Evolutionary conservation across 2,329 filamentous ascomycete species (phyloP).

Genomic region (Chaetomiaceae sp.): DNA sequence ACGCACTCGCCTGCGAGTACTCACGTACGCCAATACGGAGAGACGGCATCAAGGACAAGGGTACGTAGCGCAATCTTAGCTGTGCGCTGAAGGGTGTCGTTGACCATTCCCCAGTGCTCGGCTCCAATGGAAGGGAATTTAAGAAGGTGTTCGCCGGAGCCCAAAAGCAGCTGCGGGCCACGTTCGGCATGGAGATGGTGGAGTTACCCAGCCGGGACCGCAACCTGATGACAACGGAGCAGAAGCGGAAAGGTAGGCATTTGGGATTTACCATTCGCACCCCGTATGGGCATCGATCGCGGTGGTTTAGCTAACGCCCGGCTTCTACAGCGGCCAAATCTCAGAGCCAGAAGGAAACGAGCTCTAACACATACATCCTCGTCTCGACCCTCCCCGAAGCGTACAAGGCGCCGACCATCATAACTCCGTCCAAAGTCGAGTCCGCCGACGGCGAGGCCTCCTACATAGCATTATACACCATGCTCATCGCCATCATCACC

Average conservation of each 20-base stretch:
- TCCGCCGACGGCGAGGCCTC: conserved; percentile 64
- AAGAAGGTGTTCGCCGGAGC: conserved; percentile 70
- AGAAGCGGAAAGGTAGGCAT: conserved; percentile 64
- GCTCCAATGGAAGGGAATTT: conserved; percentile 63
- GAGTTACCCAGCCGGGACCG: conserved; percentile 80
- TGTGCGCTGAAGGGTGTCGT: neutral
- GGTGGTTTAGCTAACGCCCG: conserved; percentile 7
- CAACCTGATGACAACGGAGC: conserved; percentile 59
- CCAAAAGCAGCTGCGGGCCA: conserved; percentile 60
- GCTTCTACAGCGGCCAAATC: conserved; percentile 35
- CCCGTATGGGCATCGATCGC: neutral
- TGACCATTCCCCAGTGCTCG: conserved; percentile 53
- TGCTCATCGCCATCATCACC: conserved; percentile 70
- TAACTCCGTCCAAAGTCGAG: conserved; percentile 61
- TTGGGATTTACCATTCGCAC: neutral
- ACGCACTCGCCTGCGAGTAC: conserved; percentile 60
- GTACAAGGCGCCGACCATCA: conserved; percentile 61
- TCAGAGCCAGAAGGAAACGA: conserved; percentile 44
- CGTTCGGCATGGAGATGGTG: conserved; percentile 89
- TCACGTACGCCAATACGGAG: conserved; percentile 54
- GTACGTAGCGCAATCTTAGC: conserved; percentile 31
- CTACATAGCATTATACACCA: conserved; percentile 75
- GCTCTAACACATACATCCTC: conserved; percentile 70
- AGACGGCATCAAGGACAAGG: conserved; percentile 58
- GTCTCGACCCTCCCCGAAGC: conserved; percentile 62